Base-by-base conservation (phyloP, 148 eudicot species). In the Salicornia ramosissima region DNA sequence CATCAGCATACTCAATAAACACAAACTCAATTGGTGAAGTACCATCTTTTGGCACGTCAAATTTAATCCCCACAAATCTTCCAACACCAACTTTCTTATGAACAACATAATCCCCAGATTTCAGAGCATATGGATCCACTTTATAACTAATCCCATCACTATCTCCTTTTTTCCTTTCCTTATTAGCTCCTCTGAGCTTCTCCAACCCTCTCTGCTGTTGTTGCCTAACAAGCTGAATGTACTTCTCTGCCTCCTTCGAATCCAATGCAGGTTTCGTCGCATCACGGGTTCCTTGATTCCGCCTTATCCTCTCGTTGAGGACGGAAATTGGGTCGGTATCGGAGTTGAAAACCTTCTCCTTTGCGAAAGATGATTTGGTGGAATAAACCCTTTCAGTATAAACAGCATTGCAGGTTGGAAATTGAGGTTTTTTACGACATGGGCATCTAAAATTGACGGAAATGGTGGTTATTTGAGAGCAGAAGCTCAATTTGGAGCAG, bases 41-140 rank as follows among this genome's bases (percentile, higher is more conserved):
- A 9, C 79, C 75, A 43, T 70, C 82, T 67, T 83, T 86, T 22
- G 83, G 75, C 13, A 79, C 77, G 71, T 90, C 95, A 67, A 72
- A 85, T 64, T 88, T 90, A 71, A 93, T 88, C 55, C 92, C 88
- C 16, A 87, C 88, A 82, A 93, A 93, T 59, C 91, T 77, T 33
- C 98, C 98, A 64, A 93, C 72, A 18, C 98, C 98, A 26, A 93
- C 98, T 83, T 88, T 90, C 90, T 87, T 93, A 80, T 93, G 98
- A 43, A 93, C 98, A 33, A 93, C 96, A 69, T 93, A 93, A 72
- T 93, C 98, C 19, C 96, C 98, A 22, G 76, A 53, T 46, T 79
- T 76, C 34, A 93, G 80, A 46, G 81, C 78, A 71, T 86, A 93
- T 36, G 98, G 98, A 70, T 93, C 96, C 33, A 83, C 98, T 77